Evolutionary conservation across 306 rosid genomes (phyloP), one percentile per base, ranked within the genome.

Genomic region (Crotalaria pallida): DNA sequence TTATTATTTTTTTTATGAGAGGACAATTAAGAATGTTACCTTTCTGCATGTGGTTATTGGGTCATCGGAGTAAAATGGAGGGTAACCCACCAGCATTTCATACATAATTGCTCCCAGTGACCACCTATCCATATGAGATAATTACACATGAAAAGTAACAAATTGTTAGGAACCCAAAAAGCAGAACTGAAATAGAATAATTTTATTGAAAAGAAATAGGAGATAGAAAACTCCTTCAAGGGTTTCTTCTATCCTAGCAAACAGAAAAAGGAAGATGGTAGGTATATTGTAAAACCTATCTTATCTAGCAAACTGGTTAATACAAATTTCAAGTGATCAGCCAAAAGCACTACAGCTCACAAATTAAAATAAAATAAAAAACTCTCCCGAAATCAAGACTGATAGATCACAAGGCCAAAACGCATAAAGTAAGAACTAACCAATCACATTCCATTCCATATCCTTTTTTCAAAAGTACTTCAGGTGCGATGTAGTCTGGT

Each of bases 371-470:
- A 55, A 36, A 16, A 26, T 34, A 34, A 38, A 49, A 41, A 60
- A 9, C 11, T 61, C n/a, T 41, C 67, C 65, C 0, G 16, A 65
- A 70, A 67, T 72, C 60, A 55, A 44, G 21, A 76, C 41, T 55
- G 44, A 48, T 33, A 64, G 36, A 79, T 67, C 17, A 21, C n/a
- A 71, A 31, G 19, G 58, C 48, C 65, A 56, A 74, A 73, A 84
- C n/a, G 47, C 43, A 56, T 36, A 44, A 70, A 44, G 62, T 57
- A 65, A 73, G 80, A 71, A 82, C 97, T 83, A 74, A 94, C 98
- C 98, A 94, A 80, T 94, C 98, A 33, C 98, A 94, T 82, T 94
- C 98, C 97, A 94, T 94, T 72, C 98, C 98, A 78, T 94, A 94
- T 88, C 98, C 98, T 75, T 94, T 94, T 74, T 94, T 94, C 84